Evolutionary conservation across 371 early-diverging fungal species (phyloP).

Genomic region (Circinella minor): DNA sequence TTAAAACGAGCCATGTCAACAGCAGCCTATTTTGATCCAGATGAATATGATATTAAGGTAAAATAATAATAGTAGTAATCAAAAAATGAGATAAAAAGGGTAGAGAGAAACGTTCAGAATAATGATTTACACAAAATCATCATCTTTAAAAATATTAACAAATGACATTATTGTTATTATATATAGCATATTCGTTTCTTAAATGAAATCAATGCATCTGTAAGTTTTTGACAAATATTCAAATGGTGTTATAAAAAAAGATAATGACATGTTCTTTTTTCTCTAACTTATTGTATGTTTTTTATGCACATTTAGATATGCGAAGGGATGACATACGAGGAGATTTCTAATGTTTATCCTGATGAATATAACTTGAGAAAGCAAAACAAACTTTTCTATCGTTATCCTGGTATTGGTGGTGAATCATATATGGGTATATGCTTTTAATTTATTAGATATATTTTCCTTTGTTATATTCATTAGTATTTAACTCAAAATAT

Average conservation of each 20-base stretch:
- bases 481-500: neutral
- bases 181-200: constrained; percentile 66
- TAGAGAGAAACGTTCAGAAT: neutral
- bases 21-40: constrained; percentile 70
- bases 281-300: neutral
- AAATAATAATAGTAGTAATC: no score
- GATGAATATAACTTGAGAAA: constrained; percentile 68
- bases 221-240: constrained; percentile 31
- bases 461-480: neutral
- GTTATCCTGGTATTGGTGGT: constrained; percentile 88
- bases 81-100: neutral
- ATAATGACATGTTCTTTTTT: neutral
- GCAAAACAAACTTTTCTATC: constrained; percentile 76
- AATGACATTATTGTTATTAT: no score
- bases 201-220: constrained; percentile 87
- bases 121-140: neutral
- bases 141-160: no score
- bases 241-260: no score
- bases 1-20: constrained; percentile 75
- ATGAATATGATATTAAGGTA: constrained; percentile 65
- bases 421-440: constrained; percentile 69
- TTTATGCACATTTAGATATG: constrained; percentile 25
- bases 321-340: constrained; percentile 64
- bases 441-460: no score
- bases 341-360: constrained; percentile 72